Percentiles rank a stretch among this genome's conserved stretches.
Evolutionary conservation across 2,329 filamentous ascomycete species (phyloP).

Genomic region (Graphiopsis chlorocephala): DNA sequence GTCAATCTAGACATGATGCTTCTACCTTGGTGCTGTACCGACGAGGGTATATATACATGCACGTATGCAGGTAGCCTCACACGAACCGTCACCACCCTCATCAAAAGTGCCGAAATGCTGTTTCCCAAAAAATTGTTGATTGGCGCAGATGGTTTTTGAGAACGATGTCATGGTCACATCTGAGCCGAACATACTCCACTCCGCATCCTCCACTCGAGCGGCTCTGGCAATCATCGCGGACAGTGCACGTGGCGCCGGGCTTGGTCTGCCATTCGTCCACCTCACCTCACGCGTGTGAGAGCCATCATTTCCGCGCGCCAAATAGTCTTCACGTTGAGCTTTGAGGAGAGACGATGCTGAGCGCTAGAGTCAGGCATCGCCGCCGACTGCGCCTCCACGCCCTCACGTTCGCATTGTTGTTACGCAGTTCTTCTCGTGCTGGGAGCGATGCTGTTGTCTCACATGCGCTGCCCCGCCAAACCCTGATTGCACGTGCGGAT

Average conservation of each 20-base stretch:
- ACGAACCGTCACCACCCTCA: not conserved
- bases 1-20: not conserved
- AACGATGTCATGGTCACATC: not conserved
- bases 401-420: not conserved
- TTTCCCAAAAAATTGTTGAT: not conserved
- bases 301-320: not conserved
- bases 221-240: slow-evolving; percentile 1
- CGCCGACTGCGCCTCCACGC: slow-evolving; percentile 1
- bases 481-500: slow-evolving; percentile 6
- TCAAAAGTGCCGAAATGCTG: not conserved
- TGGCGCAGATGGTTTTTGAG: not conserved
- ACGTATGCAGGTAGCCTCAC: not conserved
- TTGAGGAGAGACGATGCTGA: not conserved
- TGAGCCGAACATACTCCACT: slow-evolving; percentile 4
- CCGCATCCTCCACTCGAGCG: not conserved
- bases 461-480: slow-evolving; percentile 5
- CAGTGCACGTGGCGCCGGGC: not conserved
- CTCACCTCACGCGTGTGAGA: not conserved
- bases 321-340: not conserved
- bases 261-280: slow-evolving; percentile 1
- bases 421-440: not conserved
- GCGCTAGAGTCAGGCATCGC: not conserved
- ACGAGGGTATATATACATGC: not conserved
- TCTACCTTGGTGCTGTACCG: not conserved
- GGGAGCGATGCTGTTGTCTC: not conserved